A percentile compares a stretch with the other conserved stretches of the same genome.
phyloP scores from a whole-genome alignment of 1,284 basidiomycete species.

The Fistulinella staudtii region DNA sequence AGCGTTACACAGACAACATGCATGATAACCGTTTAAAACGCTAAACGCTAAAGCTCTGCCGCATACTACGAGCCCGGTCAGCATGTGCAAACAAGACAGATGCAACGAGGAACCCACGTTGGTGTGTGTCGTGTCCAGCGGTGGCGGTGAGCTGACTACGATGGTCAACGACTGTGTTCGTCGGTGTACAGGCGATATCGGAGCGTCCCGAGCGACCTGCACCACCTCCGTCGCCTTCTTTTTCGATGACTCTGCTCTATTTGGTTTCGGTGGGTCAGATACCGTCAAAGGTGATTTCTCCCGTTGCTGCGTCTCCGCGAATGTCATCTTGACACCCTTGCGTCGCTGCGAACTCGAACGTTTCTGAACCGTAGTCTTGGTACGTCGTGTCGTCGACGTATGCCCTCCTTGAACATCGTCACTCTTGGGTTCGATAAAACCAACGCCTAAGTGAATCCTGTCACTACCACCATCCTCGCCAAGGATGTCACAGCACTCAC shows the following conservation, averaged over 20 bases:
- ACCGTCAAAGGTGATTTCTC: no score
- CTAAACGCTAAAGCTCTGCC: conserved; percentile 22
- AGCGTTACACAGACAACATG: no score
- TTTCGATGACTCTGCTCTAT: conserved; percentile 1
- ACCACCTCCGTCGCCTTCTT: not conserved
- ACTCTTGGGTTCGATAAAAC: conserved; percentile 15
- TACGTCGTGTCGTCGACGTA: not conserved
- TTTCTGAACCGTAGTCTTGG: conserved; percentile 6
- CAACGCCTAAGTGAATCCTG: conserved; percentile 12
- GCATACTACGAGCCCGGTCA: conserved; percentile 17
- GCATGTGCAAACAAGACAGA: not conserved
- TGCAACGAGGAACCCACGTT: conserved; percentile 18
- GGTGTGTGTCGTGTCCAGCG: conserved; percentile 9
- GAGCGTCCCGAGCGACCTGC: conserved; percentile 1
- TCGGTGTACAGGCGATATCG: conserved; percentile 18
- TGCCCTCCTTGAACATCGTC: not conserved
- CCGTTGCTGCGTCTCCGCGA: no score
- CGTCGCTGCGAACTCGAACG: conserved; percentile 5
- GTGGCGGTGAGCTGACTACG: conserved; percentile 28
- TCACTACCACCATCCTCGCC: not conserved
- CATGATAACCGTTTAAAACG: no score
- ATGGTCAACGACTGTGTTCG: conserved; percentile 26
- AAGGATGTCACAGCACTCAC: conserved; percentile 13
- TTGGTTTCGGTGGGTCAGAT: no score
- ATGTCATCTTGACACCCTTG: conserved; percentile 6